Conservation (phyloP, 164 flowering plant genomes). For the Cinnamomum chago region DNA sequence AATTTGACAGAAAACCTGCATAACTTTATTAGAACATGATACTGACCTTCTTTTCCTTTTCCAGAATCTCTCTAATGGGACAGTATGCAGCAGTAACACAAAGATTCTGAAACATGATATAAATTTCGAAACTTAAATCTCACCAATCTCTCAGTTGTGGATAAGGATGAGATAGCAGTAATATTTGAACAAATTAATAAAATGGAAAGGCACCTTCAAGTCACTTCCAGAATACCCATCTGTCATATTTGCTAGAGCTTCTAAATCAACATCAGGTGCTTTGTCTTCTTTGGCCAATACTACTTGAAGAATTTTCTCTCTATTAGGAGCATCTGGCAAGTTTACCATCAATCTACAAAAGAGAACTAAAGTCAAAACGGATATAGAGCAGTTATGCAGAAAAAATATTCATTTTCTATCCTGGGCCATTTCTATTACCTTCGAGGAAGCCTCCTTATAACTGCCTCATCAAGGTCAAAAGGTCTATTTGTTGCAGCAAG, state of each 20-base stretch:
- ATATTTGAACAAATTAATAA: neutral
- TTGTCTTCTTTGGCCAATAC: constrained; percentile 85
- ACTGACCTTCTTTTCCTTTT: constrained; percentile 70
- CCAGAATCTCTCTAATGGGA: constrained; percentile 69
- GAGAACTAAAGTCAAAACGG: neutral
- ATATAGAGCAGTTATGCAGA: neutral
- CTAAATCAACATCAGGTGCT: constrained; percentile 68
- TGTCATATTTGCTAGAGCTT: constrained; percentile 75
- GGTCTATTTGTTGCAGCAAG: constrained; percentile 98
- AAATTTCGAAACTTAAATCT: neutral
- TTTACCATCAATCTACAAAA: constrained; percentile 85
- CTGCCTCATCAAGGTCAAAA: constrained; percentile 95
- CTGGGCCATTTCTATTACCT: constrained; percentile 40
- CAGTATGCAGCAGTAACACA: constrained; percentile 77
- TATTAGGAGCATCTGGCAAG: constrained; percentile 82
- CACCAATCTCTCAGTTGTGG: neutral
- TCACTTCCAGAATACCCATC: constrained; percentile 99
- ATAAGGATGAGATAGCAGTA: neutral
- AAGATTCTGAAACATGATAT: constrained; percentile 52
- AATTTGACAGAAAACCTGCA: neutral
- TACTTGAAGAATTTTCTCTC: constrained; percentile 76
- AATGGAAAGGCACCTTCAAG: constrained; percentile 54
- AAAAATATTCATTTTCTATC: constrained; percentile 3
- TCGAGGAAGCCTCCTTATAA: constrained; percentile 84
- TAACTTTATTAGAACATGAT: neutral